A percentile compares a stretch with the other conserved stretches of the same genome.
Evolutionary conservation across 495 filamentous ascomycete species (phyloP).

Genomic region (Penicillium robsamsonii): DNA sequence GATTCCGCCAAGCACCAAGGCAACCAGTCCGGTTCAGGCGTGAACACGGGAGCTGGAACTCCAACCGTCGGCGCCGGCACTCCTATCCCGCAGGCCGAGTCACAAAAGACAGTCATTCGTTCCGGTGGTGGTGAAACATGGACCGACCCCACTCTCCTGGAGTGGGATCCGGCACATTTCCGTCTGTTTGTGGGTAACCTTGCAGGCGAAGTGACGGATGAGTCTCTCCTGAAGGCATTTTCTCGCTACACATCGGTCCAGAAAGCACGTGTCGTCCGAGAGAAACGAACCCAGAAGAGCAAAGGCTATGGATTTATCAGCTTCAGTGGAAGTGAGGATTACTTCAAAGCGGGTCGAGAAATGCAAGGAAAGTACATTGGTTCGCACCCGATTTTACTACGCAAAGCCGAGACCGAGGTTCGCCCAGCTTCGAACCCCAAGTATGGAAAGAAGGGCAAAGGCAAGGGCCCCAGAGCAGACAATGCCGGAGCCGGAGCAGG

Average conservation of each 20-base stretch:
- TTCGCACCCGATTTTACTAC: slow-evolving; percentile 84
- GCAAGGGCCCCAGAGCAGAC: slow-evolving; percentile 29
- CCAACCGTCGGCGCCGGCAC: slow-evolving; percentile 38
- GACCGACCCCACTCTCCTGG: slow-evolving; percentile 79
- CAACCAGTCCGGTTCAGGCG: slow-evolving; percentile 31
- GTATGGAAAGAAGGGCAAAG: slow-evolving; percentile 32
- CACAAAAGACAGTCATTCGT: slow-evolving; percentile 72
- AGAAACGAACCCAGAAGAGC: slow-evolving; percentile 92
- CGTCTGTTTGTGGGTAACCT: slow-evolving; percentile 95
- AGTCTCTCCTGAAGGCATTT: slow-evolving; percentile 91
- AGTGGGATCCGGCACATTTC: slow-evolving; percentile 96
- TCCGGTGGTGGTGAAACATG: slow-evolving; percentile 87
- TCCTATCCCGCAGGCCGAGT: slow-evolving; percentile 42
- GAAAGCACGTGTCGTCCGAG: slow-evolving; percentile 91
- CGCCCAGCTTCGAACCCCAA: slow-evolving; percentile 57
- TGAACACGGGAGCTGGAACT: slow-evolving; percentile 44
- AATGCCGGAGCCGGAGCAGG: not conserved
- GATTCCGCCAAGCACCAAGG: slow-evolving; percentile 27
- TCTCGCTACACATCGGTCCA: slow-evolving; percentile 80
- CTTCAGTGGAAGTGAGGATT: slow-evolving; percentile 92
- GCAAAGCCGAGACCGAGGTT: slow-evolving; percentile 87
- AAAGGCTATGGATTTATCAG: slow-evolving; percentile 96
- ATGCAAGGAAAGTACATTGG: slow-evolving; percentile 99
- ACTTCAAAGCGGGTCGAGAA: slow-evolving; percentile 90
- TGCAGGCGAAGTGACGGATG: slow-evolving; percentile 97